Base-by-base conservation (phyloP, 495 filamentous ascomycete genomes). In the Penicillium paradoxum region DNA sequence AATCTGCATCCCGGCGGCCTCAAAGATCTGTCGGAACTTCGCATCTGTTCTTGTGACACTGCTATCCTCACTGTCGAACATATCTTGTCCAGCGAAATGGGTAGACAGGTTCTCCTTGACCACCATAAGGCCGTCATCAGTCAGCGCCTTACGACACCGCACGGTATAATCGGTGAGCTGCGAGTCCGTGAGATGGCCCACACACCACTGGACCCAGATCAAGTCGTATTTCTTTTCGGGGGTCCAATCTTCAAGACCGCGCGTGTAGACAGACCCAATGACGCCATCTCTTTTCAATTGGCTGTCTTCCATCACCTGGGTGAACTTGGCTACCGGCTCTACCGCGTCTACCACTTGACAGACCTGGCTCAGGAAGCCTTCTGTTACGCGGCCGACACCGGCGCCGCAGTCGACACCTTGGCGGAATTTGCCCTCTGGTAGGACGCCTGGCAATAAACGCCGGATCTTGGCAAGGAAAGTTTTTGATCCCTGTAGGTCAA, bases 41-140 rank as follows among this genome's bases (percentile, higher is more conserved):
- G 67, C 70, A 55, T 96, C 88, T 34, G 76, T 82, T 63, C 88
- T 78, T 9, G 89, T 95, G 13, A 95, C 88, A 65, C 83, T 88
- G 56, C 82, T 90, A 65, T 97, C 91, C 55, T 74, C 53, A 33
- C 84, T 79, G 66, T 96, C 90, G 64, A 83, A 95, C 22, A 87
- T 66, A 72, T 97, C 90, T 19, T 68, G 34, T 1, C 71, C 74
- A 19, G 69, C 48, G 0, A 65, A 63, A 54, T 78, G 69, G 2
- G 82, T 88, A 27, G 80, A 87, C 59, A 88, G 62, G 63, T 96
- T 96, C 77, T 97, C 91, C 73, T 97, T 97, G 19, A 96, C 71
- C 4, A 96, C 83, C 25, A 97, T 81, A 49, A 75, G 65, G 42
- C 87, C 73, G 8, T 24, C 56, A 1, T 66, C 62, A 9, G 70